Percentiles rank a stretch among this genome's conserved stretches.
These are phyloP conservation scores for Dothistroma septosporum DNA, from an alignment of 2,329 filamentous ascomycete genomes.

Conservation along the genomic window DNA sequence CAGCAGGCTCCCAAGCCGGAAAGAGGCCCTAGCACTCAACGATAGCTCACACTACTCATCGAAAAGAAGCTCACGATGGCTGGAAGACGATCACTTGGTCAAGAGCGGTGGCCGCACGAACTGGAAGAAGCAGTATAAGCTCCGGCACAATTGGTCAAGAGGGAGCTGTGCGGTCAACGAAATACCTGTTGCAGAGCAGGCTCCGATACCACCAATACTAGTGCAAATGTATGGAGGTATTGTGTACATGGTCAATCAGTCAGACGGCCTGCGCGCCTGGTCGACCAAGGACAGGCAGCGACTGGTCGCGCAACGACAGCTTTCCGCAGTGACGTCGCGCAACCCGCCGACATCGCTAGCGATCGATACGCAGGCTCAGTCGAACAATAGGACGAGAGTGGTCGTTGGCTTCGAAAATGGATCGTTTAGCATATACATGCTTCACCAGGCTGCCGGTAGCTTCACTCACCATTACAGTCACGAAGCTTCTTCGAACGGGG, in stretches of 20 bases:
- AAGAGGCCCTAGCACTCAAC: slow-evolving; percentile 35
- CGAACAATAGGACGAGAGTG: slow-evolving; percentile 37
- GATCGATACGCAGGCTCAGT: slow-evolving; percentile 51
- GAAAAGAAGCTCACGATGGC: slow-evolving; percentile 55
- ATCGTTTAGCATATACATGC: slow-evolving; percentile 64
- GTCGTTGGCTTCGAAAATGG: slow-evolving; percentile 69
- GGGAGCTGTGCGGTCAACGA: slow-evolving; percentile 78
- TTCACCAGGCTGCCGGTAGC: slow-evolving; percentile 46
- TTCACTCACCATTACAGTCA: slow-evolving; percentile 57
- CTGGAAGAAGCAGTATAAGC: slow-evolving; percentile 85
- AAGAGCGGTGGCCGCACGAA: slow-evolving; percentile 53
- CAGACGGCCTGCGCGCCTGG: slow-evolving; percentile 73
- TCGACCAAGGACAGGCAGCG: slow-evolving; percentile 57
- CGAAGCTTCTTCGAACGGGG: slow-evolving; percentile 56
- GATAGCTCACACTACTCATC: slow-evolving; percentile 50
- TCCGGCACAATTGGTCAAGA: slow-evolving; percentile 85
- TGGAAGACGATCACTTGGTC: slow-evolving; percentile 57
- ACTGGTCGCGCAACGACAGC: slow-evolving; percentile 51
- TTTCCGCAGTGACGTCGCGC: slow-evolving; percentile 16
- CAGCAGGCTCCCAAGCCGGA: slow-evolving; percentile 67
- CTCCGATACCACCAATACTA: slow-evolving; percentile 58
- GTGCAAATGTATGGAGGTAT: slow-evolving; percentile 74
- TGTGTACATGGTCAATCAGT: slow-evolving; percentile 69
- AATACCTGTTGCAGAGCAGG: slow-evolving; percentile 57
- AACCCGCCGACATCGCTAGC: slow-evolving; percentile 59